phyloP scores from a whole-genome alignment of 140 eudicot genomes.

The Oenanthe javanica region DNA sequence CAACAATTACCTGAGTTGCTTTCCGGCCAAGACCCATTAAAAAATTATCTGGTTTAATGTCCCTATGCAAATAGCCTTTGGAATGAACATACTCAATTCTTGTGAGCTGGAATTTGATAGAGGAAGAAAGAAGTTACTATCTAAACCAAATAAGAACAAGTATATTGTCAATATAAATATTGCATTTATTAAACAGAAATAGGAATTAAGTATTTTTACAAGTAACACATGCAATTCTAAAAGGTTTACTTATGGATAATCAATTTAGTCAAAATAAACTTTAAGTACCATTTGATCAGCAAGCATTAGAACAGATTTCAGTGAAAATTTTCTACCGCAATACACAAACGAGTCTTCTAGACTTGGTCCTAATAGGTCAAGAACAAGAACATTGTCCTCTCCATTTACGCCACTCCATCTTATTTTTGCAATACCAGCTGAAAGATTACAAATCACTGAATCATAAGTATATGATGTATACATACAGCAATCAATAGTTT shows the following conservation, averaged over 20 bases:
- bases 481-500: neutral
- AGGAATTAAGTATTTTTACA: neutral
- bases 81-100: slow-evolving; percentile 61
- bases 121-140: neutral
- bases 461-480: neutral
- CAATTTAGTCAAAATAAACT: neutral
- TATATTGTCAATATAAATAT: neutral
- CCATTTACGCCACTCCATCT: slow-evolving; percentile 75
- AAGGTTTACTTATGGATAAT: neutral
- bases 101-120: slow-evolving; percentile 31
- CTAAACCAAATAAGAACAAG: neutral
- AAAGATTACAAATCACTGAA: neutral
- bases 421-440: slow-evolving; percentile 59
- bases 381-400: slow-evolving; percentile 68
- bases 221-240: neutral
- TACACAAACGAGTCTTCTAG: slow-evolving; percentile 71
- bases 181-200: neutral
- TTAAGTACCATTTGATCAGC: slow-evolving; percentile 80
- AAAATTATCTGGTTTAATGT: slow-evolving; percentile 82
- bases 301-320: slow-evolving; percentile 73
- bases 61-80: slow-evolving; percentile 76
- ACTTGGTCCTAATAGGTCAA: slow-evolving; percentile 78
- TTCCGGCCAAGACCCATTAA: slow-evolving; percentile 87
- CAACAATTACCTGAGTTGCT: slow-evolving; percentile 64
- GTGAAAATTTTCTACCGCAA: slow-evolving; percentile 65